Conservation (phyloP, 2,329 filamentous ascomycete genomes). For the Chrysoporthe cubensis region DNA sequence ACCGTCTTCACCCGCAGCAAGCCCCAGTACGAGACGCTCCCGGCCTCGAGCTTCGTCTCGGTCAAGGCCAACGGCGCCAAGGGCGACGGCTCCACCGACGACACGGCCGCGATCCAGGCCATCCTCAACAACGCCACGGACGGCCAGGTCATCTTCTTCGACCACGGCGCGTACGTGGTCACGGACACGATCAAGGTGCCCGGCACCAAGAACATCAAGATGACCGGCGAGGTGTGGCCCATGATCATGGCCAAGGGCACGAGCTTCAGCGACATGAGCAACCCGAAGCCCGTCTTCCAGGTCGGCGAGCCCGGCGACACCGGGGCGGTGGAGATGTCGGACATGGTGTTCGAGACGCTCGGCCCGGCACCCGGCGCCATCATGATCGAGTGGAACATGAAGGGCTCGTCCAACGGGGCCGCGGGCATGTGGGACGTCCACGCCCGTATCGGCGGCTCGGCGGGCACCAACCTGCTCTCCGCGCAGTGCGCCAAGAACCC, state of each 20-base stretch:
- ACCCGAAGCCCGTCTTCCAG: conserved; percentile 84
- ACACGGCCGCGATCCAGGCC: conserved; percentile 82
- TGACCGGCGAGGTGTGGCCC: conserved; percentile 91
- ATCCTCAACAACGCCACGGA: conserved; percentile 70
- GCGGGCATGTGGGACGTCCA: conserved; percentile 95
- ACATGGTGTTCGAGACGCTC: conserved; percentile 82
- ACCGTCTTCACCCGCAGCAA: conserved; percentile 82
- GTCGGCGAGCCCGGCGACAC: conserved; percentile 77
- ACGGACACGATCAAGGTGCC: conserved; percentile 73
- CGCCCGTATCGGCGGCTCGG: conserved; percentile 85
- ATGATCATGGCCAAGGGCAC: conserved; percentile 81
- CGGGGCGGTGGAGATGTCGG: conserved; percentile 84
- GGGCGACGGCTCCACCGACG: conserved; percentile 86
- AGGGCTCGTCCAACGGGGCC: conserved; percentile 66
- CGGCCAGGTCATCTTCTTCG: conserved; percentile 73
- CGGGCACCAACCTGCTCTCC: conserved; percentile 81
- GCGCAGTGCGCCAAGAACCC: conserved; percentile 80
- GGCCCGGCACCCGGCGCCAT: conserved; percentile 86
- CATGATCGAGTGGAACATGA: conserved; percentile 89
- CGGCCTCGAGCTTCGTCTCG: conserved; percentile 74
- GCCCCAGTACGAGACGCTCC: conserved; percentile 79
- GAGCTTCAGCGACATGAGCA: conserved; percentile 73
- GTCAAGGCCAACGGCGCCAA: conserved; percentile 82
- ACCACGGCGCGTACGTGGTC: conserved; percentile 74
- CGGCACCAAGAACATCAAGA: conserved; percentile 70